Conservation (phyloP, 306 rosid genomes). For the Corylus avellana region DNA sequence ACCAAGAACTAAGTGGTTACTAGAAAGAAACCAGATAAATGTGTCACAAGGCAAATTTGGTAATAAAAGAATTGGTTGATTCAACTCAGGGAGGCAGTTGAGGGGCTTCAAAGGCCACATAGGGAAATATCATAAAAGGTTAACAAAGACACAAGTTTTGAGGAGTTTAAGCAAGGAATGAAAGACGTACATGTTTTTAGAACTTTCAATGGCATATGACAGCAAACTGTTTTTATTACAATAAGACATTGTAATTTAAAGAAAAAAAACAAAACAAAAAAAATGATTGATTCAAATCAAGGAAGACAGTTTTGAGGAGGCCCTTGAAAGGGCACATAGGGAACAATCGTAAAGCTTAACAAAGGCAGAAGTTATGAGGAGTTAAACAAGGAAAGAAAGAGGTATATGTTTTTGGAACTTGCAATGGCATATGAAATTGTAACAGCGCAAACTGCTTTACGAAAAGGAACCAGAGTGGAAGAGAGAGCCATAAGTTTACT, state of each 20-base stretch:
- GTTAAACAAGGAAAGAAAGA: background rate
- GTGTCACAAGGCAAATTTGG: background rate
- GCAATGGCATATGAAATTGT: background rate
- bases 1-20: background rate
- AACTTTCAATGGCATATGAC: background rate
- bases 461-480: background rate
- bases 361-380: background rate
- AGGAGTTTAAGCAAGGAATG: background rate
- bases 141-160: background rate
- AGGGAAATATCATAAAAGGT: background rate
- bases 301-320: background rate
- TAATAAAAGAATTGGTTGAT: background rate
- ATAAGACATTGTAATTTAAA: too few relatives aligned
- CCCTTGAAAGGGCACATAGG: background rate
- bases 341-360: too few relatives aligned
- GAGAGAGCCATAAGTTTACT: background rate
- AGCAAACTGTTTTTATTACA: background rate
- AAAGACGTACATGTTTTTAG: background rate
- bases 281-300: background rate
- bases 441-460: background rate
- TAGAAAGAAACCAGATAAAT: background rate
- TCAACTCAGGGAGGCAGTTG: background rate
- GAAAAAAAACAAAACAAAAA: too few relatives aligned
- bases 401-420: background rate
- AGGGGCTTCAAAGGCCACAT: background rate